Evolutionary conservation across 768 basidiomycete genomes (phyloP), one percentile per base, ranked within the genome.

Genomic region (button mushroom (Agaricus bisporus)): DNA sequence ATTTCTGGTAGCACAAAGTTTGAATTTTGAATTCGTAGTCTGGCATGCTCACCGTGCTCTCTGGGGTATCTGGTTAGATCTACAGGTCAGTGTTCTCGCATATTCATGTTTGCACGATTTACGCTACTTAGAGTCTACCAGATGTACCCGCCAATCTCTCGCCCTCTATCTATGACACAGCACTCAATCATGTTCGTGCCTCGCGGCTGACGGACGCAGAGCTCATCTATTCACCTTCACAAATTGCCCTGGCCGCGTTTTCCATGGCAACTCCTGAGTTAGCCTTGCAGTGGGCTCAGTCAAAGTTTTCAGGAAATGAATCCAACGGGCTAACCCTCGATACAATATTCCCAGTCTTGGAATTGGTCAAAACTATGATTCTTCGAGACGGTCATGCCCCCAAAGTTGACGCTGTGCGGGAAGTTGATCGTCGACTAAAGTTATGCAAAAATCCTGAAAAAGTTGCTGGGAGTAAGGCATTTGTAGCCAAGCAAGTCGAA

Each of bases 381-480:
- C 67, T 68, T 5, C 64, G 69, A 5, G 68, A 79, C 17, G 83
- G 85, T 14, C 74, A 75, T 17, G 77, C 79, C 22, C 83, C 92
- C n/a, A 77, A 90, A 54, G 75, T 95, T 11, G 92, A 92, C 55
- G 74, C 79, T 28, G 93, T 98, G 12, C 86, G 90, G 12, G 88
- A 90, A 62, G 86, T 98, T 6, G 97, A 99, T 66, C 80, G 86
- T 63, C 76, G 93, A 42, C 72, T 99, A 43, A 86, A 82, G 62
- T 63, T 87, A 36, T 98, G 95, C 74, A 91, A 93, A 66, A 98
- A 99, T 62, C 97, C 97, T 4, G 94, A 95, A 68, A 97, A 95
- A 68, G 85, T 95, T 5, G 82, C 85, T 11, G 94, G 93, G n/a
- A 95, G 85, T 57, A 85, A 82, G 56, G 87, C 90, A 2, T 93